Evolutionary conservation across 495 filamentous ascomycete species (phyloP).

Genomic region (Trichoderma gamsii): DNA sequence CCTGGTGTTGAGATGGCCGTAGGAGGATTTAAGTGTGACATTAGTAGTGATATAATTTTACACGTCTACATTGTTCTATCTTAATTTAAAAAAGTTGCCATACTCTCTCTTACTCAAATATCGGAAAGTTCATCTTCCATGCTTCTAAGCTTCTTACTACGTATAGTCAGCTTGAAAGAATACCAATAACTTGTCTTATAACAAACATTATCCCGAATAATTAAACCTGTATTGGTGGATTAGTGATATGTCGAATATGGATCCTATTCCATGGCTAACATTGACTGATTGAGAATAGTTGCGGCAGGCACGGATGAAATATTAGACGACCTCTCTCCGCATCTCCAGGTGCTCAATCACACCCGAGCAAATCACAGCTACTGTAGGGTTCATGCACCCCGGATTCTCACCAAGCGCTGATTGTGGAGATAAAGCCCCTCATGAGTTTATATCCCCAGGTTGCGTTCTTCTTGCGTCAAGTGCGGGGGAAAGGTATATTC

Average conservation of each 20-base stretch:
- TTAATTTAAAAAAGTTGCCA: no score
- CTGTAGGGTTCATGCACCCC: constrained; percentile 12
- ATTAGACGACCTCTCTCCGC: neutral
- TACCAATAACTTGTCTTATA: no score
- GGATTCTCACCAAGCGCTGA: neutral
- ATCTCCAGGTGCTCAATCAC: neutral
- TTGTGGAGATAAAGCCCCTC: constrained; percentile 6
- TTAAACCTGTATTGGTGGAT: neutral
- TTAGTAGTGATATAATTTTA: neutral
- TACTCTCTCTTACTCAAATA: no score
- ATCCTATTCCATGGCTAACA: neutral
- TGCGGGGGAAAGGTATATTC: neutral
- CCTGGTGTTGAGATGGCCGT: neutral
- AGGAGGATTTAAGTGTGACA: neutral
- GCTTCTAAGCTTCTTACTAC: no score
- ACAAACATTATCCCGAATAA: no score
- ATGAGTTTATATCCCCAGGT: neutral
- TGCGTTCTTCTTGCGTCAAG: neutral
- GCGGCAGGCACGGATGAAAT: neutral
- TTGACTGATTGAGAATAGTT: neutral
- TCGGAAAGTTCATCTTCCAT: no score
- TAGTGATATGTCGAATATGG: neutral
- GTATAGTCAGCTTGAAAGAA: no score
- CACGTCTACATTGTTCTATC: no score
- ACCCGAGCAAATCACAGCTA: neutral